A percentile compares a stretch with the other conserved stretches of the same genome.
Conservation (phyloP, 371 early-diverging fungal species). For the Actinomortierella ambigua region DNA sequence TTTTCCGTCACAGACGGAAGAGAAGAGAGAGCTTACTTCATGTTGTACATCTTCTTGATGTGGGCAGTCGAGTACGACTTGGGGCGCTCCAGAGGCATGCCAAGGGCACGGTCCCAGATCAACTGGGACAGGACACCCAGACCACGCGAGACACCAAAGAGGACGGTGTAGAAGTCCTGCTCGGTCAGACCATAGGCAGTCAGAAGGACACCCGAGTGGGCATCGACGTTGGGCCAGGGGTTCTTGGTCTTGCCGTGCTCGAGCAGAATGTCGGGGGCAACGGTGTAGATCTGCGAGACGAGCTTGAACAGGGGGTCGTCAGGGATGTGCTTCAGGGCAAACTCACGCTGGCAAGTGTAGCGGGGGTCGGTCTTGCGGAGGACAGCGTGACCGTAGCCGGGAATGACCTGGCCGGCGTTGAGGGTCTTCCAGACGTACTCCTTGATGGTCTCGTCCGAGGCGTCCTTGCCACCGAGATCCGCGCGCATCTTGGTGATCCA, state of each 20-base stretch:
- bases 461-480: slow-evolving; percentile 79
- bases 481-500: slow-evolving; percentile 95
- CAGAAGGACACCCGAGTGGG: slow-evolving; percentile 97
- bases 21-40: slow-evolving; percentile 46
- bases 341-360: slow-evolving; percentile 98
- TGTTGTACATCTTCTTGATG: slow-evolving; percentile 79
- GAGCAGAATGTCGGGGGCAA: slow-evolving; percentile 93
- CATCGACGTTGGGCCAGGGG: slow-evolving; percentile 99
- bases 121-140: slow-evolving; percentile 94
- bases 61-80: slow-evolving; percentile 91
- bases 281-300: slow-evolving; percentile 95
- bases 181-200: slow-evolving; percentile 96
- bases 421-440: slow-evolving; percentile 96
- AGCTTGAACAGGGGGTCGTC: slow-evolving; percentile 96
- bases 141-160: slow-evolving; percentile 98
- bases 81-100: slow-evolving; percentile 95
- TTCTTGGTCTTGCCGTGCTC: slow-evolving; percentile 99
- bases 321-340: slow-evolving; percentile 97
- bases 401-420: slow-evolving; percentile 96
- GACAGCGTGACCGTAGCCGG: slow-evolving; percentile 99
- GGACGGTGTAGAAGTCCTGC: slow-evolving; percentile 99
- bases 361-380: slow-evolving; percentile 96
- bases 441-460: slow-evolving; percentile 92
- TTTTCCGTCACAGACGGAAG: no score
- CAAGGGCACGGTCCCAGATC: slow-evolving; percentile 97